These are phyloP conservation scores for Stephanodiscus triporus DNA, from an alignment of 108 stramenopile genomes.

Conservation along the genomic window DNA sequence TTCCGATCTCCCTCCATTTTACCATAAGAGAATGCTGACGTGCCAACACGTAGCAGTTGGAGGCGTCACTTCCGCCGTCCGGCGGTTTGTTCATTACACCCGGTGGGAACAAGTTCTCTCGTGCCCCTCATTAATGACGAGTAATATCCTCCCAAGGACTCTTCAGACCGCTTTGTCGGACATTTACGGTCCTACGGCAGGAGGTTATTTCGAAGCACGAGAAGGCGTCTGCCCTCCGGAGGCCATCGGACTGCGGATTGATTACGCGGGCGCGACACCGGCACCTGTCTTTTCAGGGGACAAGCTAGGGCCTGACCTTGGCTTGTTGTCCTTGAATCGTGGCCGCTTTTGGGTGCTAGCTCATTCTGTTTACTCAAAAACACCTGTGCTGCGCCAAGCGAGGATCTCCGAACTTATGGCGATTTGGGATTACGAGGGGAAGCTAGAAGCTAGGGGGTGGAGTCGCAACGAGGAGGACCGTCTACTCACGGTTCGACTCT, in stretches of 20 bases:
- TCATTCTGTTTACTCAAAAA: not conserved
- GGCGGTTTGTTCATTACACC: not conserved
- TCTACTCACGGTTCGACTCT: not conserved
- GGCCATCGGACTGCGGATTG: too few relatives aligned
- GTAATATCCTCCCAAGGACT: not conserved
- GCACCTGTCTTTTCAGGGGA: not conserved
- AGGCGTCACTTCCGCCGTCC: not conserved
- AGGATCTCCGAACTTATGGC: not conserved
- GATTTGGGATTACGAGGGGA: constrained; percentile 13
- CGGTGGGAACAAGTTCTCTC: not conserved
- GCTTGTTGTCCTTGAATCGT: not conserved
- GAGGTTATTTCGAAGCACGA: not conserved
- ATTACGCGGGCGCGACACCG: not conserved
- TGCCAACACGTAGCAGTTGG: not conserved
- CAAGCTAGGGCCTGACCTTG: not conserved
- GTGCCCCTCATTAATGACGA: not conserved
- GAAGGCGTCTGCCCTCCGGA: not conserved
- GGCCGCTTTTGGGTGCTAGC: constrained; percentile 1
- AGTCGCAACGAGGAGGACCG: not conserved
- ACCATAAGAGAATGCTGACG: not conserved
- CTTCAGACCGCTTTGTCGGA: constrained; percentile 4
- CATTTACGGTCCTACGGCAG: not conserved
- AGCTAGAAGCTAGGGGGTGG: not conserved
- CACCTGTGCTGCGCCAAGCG: not conserved
- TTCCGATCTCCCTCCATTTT: too few relatives aligned